Conservation (phyloP, 2,329 filamentous ascomycete species). For the Pseudogymnoascus sp. region DNA sequence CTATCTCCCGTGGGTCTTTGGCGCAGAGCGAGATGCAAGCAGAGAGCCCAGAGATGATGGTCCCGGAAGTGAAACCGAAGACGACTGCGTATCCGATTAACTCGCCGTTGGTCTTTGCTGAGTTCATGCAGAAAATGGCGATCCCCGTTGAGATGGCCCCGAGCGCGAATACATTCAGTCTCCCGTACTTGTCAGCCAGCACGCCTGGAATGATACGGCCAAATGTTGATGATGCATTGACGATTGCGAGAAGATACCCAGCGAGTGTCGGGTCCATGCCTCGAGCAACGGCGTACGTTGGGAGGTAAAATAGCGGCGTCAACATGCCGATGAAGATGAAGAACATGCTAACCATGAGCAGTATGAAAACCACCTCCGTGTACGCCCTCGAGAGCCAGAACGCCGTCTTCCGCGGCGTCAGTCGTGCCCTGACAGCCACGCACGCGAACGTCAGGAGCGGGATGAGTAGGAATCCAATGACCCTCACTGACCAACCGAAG, state of each 20-base stretch:
- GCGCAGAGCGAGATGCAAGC: slow-evolving; percentile 37
- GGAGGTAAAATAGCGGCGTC: slow-evolving; percentile 41
- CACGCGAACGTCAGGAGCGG: slow-evolving; percentile 28
- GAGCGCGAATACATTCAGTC: slow-evolving; percentile 39
- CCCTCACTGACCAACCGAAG: slow-evolving; percentile 49
- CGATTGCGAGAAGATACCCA: slow-evolving; percentile 43
- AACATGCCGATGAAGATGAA: slow-evolving; percentile 43
- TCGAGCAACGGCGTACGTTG: slow-evolving; percentile 34
- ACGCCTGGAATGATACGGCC: slow-evolving; percentile 46
- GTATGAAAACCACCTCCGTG: slow-evolving; percentile 27
- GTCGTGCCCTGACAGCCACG: slow-evolving; percentile 41
- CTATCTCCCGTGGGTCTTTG: slow-evolving; percentile 45
- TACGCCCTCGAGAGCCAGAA: slow-evolving; percentile 26
- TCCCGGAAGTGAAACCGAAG: slow-evolving; percentile 76
- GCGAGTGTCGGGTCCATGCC: slow-evolving; percentile 42
- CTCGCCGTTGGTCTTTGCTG: slow-evolving; percentile 45
- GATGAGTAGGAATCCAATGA: slow-evolving; percentile 44
- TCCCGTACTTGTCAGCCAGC: slow-evolving; percentile 43
- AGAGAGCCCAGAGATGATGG: slow-evolving; percentile 57
- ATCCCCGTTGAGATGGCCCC: slow-evolving; percentile 17
- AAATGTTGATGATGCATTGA: slow-evolving; percentile 44
- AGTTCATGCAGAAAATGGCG: slow-evolving; percentile 35
- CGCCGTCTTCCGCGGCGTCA: slow-evolving; percentile 29
- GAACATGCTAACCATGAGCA: slow-evolving; percentile 32
- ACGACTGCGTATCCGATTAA: slow-evolving; percentile 65